These are phyloP conservation scores for Pseudisothecium myosuroides DNA, from an alignment of 225 moss, liverwort and hornwort species.

Conservation along the genomic window DNA sequence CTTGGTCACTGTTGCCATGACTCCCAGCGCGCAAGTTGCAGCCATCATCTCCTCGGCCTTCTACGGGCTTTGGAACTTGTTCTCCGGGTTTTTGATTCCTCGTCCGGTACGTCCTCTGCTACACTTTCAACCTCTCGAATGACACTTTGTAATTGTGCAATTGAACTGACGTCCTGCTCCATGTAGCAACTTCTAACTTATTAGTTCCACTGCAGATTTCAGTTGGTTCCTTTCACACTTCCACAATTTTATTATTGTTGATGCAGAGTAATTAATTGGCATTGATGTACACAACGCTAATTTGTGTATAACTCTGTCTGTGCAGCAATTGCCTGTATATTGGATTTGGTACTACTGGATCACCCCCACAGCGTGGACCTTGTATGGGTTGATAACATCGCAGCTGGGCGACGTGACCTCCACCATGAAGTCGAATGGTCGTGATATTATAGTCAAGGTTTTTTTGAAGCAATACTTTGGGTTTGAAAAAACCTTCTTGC, in stretches of 20 bases:
- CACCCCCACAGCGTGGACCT: conserved; percentile 73
- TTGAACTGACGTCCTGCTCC: neutral
- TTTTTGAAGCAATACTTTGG: conserved; percentile 38
- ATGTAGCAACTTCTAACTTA: neutral
- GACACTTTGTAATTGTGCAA: neutral
- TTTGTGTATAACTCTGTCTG: neutral
- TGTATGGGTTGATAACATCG: conserved; percentile 60
- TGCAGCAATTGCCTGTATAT: conserved; percentile 73
- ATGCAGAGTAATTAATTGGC: no score
- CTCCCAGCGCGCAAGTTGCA: conserved; percentile 62
- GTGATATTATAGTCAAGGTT: neutral
- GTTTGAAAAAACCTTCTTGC: conserved; percentile 42
- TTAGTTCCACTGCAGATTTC: neutral
- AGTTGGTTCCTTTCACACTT: neutral
- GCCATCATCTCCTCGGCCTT: conserved; percentile 69
- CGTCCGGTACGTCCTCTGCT: conserved; percentile 41
- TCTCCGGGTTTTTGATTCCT: conserved; percentile 71
- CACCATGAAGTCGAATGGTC: neutral
- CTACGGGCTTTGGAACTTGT: conserved; percentile 87
- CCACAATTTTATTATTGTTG: neutral
- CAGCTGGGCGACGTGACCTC: conserved; percentile 47
- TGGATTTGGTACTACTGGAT: conserved; percentile 90
- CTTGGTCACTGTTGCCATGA: conserved; percentile 69
- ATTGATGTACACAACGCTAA: neutral
- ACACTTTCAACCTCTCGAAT: neutral